Percentiles rank a stretch among this genome's conserved stretches.
phyloP scores from a whole-genome alignment of 2,329 filamentous ascomycete genomes.

The Scytalidium sp. region DNA sequence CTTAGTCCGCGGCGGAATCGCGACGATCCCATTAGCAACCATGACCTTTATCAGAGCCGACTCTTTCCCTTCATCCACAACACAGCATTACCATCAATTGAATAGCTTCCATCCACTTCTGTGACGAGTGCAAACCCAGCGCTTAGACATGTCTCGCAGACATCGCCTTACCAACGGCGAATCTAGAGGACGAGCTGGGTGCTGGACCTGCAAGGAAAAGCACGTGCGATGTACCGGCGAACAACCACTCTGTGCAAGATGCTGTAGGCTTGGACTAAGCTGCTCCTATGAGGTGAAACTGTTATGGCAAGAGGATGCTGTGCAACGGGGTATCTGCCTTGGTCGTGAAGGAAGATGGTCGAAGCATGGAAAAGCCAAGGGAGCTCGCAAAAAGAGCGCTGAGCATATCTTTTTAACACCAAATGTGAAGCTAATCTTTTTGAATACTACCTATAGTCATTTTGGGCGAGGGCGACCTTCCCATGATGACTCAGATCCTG shows the following conservation, averaged over 20 bases:
- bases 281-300: background rate
- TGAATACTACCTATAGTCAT: background rate
- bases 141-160: background rate
- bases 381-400: background rate
- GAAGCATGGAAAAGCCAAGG: background rate
- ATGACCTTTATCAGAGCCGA: no score
- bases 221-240: constrained; percentile 1
- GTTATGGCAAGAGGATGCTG: constrained; percentile 1
- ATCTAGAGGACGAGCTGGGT: background rate
- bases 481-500: no score
- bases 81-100: no score
- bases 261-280: background rate
- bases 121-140: no score
- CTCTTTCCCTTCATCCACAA: no score
- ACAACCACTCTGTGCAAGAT: background rate
- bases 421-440: background rate
- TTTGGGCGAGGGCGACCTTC: background rate
- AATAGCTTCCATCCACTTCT: no score
- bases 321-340: background rate
- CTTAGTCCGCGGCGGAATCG: no score
- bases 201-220: constrained; percentile 1
- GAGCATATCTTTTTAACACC: background rate
- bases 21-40: no score
- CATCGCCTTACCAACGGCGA: background rate
- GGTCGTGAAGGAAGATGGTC: background rate